These are phyloP conservation scores for Backusella circina DNA, from an alignment of 192 early-diverging fungal species.

Conservation along the genomic window DNA sequence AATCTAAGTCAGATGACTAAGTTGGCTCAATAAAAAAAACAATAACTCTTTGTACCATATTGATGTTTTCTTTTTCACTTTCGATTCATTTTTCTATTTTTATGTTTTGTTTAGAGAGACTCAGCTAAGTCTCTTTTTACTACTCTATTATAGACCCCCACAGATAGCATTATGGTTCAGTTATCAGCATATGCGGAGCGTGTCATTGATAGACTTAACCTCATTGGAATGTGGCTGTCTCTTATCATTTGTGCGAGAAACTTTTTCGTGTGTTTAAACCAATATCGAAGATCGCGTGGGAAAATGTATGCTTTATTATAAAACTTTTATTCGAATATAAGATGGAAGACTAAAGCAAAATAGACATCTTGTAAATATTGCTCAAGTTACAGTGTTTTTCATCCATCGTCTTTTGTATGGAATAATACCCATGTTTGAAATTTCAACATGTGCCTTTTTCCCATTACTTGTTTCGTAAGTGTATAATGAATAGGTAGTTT, in stretches of 20 bases:
- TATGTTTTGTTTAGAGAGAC: neutral
- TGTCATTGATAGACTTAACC: conserved; percentile 29
- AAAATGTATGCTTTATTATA: conserved; percentile 19
- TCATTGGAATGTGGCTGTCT: conserved; percentile 30
- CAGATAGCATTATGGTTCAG: conserved; percentile 16
- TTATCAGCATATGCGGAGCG: conserved; percentile 21
- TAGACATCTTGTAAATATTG: conserved; percentile 31
- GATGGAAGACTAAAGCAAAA: neutral
- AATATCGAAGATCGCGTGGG: conserved; percentile 22
- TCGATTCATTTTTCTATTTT: neutral
- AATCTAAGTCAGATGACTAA: neutral
- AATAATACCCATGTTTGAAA: conserved; percentile 28
- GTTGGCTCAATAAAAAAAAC: neutral
- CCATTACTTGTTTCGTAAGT: conserved; percentile 35
- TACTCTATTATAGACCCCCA: neutral
- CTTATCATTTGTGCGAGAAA: conserved; percentile 28
- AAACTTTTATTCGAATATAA: neutral
- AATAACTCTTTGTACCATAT: neutral
- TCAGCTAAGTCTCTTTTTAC: neutral
- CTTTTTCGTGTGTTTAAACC: conserved; percentile 18
- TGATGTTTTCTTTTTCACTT: conserved; percentile 2
- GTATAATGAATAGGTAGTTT: neutral
- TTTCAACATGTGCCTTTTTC: conserved; percentile 19
- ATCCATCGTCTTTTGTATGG: conserved; percentile 24
- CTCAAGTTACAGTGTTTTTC: conserved; percentile 23